Percentiles rank a stretch among this genome's conserved stretches.
These are phyloP conservation scores for Colletotrichum euphorbiae DNA, from an alignment of 2,329 filamentous ascomycete genomes.

Conservation along the genomic window DNA sequence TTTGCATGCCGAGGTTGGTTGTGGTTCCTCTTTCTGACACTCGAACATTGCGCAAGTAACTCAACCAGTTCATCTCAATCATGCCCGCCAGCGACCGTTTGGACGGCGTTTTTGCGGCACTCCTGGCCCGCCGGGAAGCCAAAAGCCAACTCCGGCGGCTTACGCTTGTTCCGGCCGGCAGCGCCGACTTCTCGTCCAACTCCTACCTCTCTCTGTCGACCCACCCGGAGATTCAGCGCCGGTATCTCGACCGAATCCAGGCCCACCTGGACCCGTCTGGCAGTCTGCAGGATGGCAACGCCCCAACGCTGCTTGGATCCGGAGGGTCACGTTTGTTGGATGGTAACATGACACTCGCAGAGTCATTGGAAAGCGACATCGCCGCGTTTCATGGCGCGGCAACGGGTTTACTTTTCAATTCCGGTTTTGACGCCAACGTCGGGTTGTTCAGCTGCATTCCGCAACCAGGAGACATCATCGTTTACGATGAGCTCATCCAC, in stretches of 20 bases:
- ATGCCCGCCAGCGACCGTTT: constrained; percentile 36
- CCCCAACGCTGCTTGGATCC: constrained; percentile 60
- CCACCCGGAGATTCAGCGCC: constrained; percentile 64
- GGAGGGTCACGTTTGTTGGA: constrained; percentile 66
- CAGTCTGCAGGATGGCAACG: background rate
- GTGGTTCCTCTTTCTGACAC: constrained; percentile 1
- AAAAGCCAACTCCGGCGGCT: constrained; percentile 57
- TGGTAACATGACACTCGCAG: constrained; percentile 60
- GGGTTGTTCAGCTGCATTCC: constrained; percentile 72
- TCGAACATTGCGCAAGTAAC: background rate
- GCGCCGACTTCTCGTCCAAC: constrained; percentile 83
- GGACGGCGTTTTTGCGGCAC: constrained; percentile 21
- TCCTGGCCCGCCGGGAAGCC: constrained; percentile 40
- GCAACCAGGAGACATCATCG: constrained; percentile 69
- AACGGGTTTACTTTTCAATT: constrained; percentile 64
- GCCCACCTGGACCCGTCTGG: constrained; percentile 31
- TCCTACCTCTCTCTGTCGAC: constrained; percentile 81
- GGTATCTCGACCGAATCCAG: constrained; percentile 64
- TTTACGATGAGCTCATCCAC: constrained; percentile 82
- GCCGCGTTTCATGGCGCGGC: constrained; percentile 60
- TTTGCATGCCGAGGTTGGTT: constrained; percentile 16
- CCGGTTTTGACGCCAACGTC: constrained; percentile 75
- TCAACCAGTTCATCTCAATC: background rate
- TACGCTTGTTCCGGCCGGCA: constrained; percentile 71
- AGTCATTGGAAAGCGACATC: constrained; percentile 59